Evolutionary conservation across 768 basidiomycete genomes (phyloP), one percentile per base, ranked within the genome.

Genomic region (Strobilomyces dryophilus): DNA sequence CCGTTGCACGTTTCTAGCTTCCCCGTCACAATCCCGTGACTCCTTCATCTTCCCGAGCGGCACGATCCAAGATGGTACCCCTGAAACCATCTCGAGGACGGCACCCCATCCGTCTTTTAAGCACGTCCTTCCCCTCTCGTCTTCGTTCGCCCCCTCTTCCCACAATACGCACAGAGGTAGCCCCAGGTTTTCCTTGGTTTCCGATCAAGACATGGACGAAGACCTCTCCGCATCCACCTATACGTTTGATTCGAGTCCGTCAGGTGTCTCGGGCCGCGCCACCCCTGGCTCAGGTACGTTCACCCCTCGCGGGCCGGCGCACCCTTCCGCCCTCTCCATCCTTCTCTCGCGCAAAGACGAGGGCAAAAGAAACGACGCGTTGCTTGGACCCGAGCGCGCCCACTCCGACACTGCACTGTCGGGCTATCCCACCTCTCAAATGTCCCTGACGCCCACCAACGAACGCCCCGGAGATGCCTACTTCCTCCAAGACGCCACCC

Each of bases 31-130:
- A 43, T 65, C 63, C 54, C 60, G 63, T 59, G 71, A 73, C 53
- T 65, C 72, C 2, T 71, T 76, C 62, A 74, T 77, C 52, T 76
- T 77, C 53, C 74, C 74, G 18, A 59, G 36, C 21, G 51, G n/a
- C 48, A 20, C 57, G 1, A 62, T 57, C 44, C 63, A 60, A 53
- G 63, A 62, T 60, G 57, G 63, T 12, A 54, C 57, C 47, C 65
- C 57, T 32, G 66, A 60, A 55, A 56, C 63, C 52, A 70, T 55
- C 36, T 46, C 52, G 17, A 60, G 53, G 20, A 43, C 43, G 46
- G 46, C 32, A 17, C 47, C 48, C 12, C 60, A 49, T 41, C 43
- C 47, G 10, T 50, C 63, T 27, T 29, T 65, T 57, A 66, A 66
- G 45, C 21, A 56, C 47, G 27, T 31, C 12, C 54, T 53, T 24